These are phyloP conservation scores for Syzygium aqueum DNA, from an alignment of 345 rosid genomes.

Conservation along the genomic window DNA sequence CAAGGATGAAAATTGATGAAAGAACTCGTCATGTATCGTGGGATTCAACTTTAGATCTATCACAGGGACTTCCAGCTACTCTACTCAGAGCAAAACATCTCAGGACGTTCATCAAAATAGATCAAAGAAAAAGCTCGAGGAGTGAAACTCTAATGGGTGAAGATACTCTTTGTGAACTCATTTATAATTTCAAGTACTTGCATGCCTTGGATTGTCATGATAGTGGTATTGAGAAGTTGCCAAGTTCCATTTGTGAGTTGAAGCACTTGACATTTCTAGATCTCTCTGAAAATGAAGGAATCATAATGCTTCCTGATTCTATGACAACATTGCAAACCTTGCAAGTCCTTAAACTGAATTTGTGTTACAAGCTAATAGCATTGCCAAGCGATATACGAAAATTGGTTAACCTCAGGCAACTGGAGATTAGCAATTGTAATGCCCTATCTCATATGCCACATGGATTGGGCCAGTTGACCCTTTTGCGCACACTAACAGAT, in stretches of 20 bases:
- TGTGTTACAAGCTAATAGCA: not conserved
- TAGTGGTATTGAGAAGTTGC: fast-evolving
- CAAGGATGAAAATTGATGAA: not conserved
- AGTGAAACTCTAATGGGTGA: fast-evolving
- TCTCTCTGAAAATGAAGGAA: not conserved
- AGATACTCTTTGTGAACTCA: fast-evolving
- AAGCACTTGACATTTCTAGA: not conserved
- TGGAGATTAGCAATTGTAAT: not conserved
- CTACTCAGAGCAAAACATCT: too few species aligned
- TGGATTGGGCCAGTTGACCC: not conserved
- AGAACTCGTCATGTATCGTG: fast-evolving
- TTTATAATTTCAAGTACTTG: not conserved
- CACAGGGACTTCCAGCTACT: too few species aligned
- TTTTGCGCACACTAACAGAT: not conserved
- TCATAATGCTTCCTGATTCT: not conserved
- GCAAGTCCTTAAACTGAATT: not conserved
- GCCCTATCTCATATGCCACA: not conserved
- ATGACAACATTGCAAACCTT: not conserved
- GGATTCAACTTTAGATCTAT: not conserved
- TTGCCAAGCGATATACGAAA: not conserved
- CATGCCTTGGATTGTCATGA: not conserved
- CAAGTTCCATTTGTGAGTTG: not conserved
- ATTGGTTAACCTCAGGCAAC: not conserved
- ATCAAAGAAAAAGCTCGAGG: not conserved
- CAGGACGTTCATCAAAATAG: not conserved